These are phyloP conservation scores for Gamsiella multidivaricata DNA, from an alignment of 192 early-diverging fungal genomes.

Conservation along the genomic window DNA sequence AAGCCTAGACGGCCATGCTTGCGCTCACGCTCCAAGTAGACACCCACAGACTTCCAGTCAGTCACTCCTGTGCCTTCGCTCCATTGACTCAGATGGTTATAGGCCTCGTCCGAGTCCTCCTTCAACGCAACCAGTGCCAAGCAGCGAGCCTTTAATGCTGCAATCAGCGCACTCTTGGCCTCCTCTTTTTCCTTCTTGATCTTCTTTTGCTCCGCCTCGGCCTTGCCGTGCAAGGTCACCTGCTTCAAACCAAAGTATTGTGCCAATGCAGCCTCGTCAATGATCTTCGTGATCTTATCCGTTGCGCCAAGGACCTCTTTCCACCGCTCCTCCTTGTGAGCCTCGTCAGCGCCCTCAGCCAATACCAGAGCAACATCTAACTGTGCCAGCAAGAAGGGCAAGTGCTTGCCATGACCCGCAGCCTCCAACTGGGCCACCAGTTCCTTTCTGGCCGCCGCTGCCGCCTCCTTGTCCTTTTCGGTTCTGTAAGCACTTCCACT, in stretches of 20 bases:
- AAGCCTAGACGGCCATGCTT: slow-evolving; percentile 66
- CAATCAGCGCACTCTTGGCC: slow-evolving; percentile 72
- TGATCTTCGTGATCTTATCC: slow-evolving; percentile 66
- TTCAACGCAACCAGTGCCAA: slow-evolving; percentile 62
- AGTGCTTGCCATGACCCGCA: slow-evolving; percentile 64
- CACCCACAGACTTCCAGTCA: slow-evolving; percentile 64
- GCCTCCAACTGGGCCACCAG: slow-evolving; percentile 70
- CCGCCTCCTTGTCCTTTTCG: slow-evolving; percentile 57
- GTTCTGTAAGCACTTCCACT: slow-evolving; percentile 55
- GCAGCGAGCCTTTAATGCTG: slow-evolving; percentile 72
- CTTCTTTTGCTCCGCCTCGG: slow-evolving; percentile 66
- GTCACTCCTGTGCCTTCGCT: slow-evolving; percentile 62
- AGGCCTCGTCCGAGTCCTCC: slow-evolving; percentile 63
- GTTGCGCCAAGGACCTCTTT: slow-evolving; percentile 63
- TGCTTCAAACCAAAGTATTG: slow-evolving; percentile 71
- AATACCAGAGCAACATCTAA: slow-evolving; percentile 68
- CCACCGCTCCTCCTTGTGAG: slow-evolving; percentile 58
- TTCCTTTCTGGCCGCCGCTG: slow-evolving; percentile 63
- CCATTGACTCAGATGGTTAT: slow-evolving; percentile 72
- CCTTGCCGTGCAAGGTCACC: slow-evolving; percentile 46
- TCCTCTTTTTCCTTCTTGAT: slow-evolving; percentile 79
- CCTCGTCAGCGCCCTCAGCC: slow-evolving; percentile 58
- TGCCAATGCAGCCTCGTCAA: slow-evolving; percentile 72
- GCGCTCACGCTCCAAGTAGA: slow-evolving; percentile 68
- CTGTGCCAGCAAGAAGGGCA: slow-evolving; percentile 66